A percentile compares a stretch with the other conserved stretches of the same genome.
These are phyloP conservation scores for Aspergillus quadrilineatus DNA, from an alignment of 2,329 filamentous ascomycete species.

Conservation along the genomic window DNA sequence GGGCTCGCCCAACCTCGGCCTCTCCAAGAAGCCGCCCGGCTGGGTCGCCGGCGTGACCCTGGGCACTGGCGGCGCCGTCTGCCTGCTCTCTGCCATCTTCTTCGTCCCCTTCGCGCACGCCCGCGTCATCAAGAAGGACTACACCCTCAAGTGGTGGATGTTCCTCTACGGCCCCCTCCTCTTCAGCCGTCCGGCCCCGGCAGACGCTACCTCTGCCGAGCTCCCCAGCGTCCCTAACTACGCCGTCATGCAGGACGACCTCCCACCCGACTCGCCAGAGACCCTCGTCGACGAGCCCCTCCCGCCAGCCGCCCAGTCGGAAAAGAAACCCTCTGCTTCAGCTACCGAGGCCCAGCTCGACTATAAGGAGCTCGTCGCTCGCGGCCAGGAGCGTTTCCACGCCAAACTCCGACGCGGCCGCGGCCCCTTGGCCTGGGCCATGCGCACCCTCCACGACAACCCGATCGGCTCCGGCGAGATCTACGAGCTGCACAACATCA, in stretches of 20 bases:
- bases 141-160: slow-evolving; percentile 63
- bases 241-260: slow-evolving; percentile 66
- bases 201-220: slow-evolving; percentile 53
- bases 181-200: slow-evolving; percentile 58
- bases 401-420: slow-evolving; percentile 61
- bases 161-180: slow-evolving; percentile 64
- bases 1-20: slow-evolving; percentile 67
- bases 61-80: slow-evolving; percentile 62
- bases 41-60: slow-evolving; percentile 67
- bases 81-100: slow-evolving; percentile 62
- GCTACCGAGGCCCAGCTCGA: slow-evolving; percentile 52
- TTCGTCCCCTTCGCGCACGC: slow-evolving; percentile 70
- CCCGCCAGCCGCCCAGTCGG: slow-evolving; percentile 22
- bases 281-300: slow-evolving; percentile 42
- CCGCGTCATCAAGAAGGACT: slow-evolving; percentile 67
- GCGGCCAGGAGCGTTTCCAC: slow-evolving; percentile 60
- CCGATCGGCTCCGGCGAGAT: slow-evolving; percentile 69
- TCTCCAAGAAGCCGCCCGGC: slow-evolving; percentile 61
- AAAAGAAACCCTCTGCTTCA: neutral
- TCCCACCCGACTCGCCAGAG: slow-evolving; percentile 7
- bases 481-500: slow-evolving; percentile 72
- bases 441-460: slow-evolving; percentile 73
- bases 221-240: slow-evolving; percentile 78
- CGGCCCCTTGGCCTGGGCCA: slow-evolving; percentile 77
- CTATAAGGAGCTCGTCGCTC: slow-evolving; percentile 63